Percentiles rank a stretch among this genome's conserved stretches.
phyloP scores from a whole-genome alignment of 2,329 filamentous ascomycete genomes.

The Claviceps sp. region DNA sequence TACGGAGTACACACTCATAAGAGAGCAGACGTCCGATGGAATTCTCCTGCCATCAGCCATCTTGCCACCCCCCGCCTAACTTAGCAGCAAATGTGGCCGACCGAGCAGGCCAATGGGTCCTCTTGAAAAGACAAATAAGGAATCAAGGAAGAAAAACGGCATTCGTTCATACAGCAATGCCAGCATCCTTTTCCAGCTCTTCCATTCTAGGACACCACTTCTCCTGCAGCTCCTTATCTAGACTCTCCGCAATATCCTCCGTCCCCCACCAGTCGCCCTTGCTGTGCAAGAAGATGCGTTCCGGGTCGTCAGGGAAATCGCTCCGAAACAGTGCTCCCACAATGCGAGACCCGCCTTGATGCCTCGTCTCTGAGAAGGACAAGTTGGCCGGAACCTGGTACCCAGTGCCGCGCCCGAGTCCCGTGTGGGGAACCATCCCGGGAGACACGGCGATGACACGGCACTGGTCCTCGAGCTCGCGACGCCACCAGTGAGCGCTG shows the following conservation, averaged over 20 bases:
- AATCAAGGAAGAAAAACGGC: background rate
- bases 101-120: too few relatives aligned
- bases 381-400: conserved; percentile 17
- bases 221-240: conserved; percentile 35
- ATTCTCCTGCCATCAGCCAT: too few relatives aligned
- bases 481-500: conserved; percentile 42
- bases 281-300: conserved; percentile 40
- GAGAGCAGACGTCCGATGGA: too few relatives aligned
- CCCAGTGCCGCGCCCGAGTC: conserved; percentile 21
- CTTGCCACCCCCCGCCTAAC: too few relatives aligned
- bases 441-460: conserved; percentile 39
- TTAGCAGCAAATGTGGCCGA: too few relatives aligned
- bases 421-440: conserved; percentile 35
- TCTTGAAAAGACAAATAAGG: too few relatives aligned
- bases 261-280: conserved; percentile 44
- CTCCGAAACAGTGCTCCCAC: conserved; percentile 28
- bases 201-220: conserved; percentile 36
- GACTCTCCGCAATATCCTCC: conserved; percentile 24
- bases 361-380: conserved; percentile 33
- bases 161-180: conserved; percentile 1
- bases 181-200: conserved; percentile 32
- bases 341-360: conserved; percentile 33
- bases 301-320: conserved; percentile 36
- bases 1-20: too few relatives aligned
- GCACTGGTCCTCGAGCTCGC: conserved; percentile 30